These are phyloP conservation scores for Theileria luwenshuni DNA, from an alignment of 169 alveolate species.

Conservation along the genomic window DNA sequence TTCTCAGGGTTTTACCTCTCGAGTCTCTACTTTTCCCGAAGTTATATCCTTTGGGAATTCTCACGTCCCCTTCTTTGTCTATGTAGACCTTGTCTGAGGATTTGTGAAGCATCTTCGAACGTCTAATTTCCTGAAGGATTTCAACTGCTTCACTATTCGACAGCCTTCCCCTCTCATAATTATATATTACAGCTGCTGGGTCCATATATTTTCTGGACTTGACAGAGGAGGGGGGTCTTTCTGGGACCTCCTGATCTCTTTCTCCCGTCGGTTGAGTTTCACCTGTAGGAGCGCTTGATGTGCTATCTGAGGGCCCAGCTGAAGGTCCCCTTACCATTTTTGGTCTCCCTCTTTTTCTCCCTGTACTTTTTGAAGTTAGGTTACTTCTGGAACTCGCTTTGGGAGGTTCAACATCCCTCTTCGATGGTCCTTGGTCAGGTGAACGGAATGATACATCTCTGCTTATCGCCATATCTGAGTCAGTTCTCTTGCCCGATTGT, in stretches of 20 bases:
- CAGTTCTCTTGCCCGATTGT: too few species aligned
- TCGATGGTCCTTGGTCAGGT: background rate
- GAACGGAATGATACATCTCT: too few species aligned
- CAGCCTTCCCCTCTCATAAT: slow-evolving; percentile 44
- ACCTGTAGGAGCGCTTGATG: background rate
- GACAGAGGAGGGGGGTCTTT: slow-evolving; percentile 44
- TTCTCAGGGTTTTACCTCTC: slow-evolving; percentile 14
- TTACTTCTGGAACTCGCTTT: too few species aligned
- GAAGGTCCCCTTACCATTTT: background rate
- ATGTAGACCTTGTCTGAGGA: slow-evolving; percentile 50
- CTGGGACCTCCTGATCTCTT: slow-evolving; percentile 12
- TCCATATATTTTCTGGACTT: slow-evolving; percentile 27
- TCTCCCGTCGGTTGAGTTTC: background rate
- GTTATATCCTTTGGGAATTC: slow-evolving; percentile 61
- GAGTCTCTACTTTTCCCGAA: slow-evolving; percentile 53
- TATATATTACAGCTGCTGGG: slow-evolving; percentile 55
- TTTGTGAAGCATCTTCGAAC: slow-evolving; percentile 55
- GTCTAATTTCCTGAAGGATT: slow-evolving; percentile 46
- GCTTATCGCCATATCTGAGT: too few species aligned
- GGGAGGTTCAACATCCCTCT: too few species aligned
- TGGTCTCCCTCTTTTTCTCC: slow-evolving; percentile 3
- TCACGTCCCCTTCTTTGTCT: slow-evolving; percentile 68
- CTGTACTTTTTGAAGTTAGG: background rate
- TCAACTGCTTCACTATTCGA: slow-evolving; percentile 61
- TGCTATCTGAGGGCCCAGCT: background rate